Base-by-base conservation (phyloP, 306 rosid genomes). In the Lathyrus aphaca region DNA sequence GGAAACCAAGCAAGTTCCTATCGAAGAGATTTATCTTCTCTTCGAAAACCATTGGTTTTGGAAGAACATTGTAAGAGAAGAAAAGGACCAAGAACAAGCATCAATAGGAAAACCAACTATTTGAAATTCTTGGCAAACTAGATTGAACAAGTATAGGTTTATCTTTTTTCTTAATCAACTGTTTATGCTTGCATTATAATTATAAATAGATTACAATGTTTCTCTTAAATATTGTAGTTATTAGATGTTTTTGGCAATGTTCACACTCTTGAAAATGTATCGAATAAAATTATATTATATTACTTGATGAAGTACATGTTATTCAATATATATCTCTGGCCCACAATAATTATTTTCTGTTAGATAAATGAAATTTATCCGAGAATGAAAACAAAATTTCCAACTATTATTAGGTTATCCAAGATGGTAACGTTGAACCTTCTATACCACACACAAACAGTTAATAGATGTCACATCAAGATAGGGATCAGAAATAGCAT, bases 1-100 rank as follows among this genome's bases (percentile, higher is more conserved):
- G 0, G 99, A 95, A 64, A 95, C 99, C 21, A 95, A 95, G 77
- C 81, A 95, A 65, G 95, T 95, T 18, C 99, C 99, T 1, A 91
- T 95, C 2, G 99, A 95, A 66, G 99, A 91, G 80, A 70, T 95
- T 62, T 87, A 91, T 75, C 91, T 91, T 23, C 95, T 91, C 3
- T 95, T 85, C 78, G 85, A 95, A 76, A 86, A 68, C 12, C 99
- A 91, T 56, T 87, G 96, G 97, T 87, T 86, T 55, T 95, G 99
- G 97, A 89, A 83, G 80, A 79, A 74, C 8, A 6, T 80, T n/a
- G 83, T 91, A 5, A 59, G 64, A 74, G 73, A 77, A 5, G 81
- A 57, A 13, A 40, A 30, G 0, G 43, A 38, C 21, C 77, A 65
- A 37, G 81, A 79, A 8, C 67, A 4, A 53, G 74, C 40, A 37